Evolutionary conservation across 192 early-diverging fungal genomes (phyloP), one percentile per base, ranked within the genome.

Genomic region (Podila epicladia): DNA sequence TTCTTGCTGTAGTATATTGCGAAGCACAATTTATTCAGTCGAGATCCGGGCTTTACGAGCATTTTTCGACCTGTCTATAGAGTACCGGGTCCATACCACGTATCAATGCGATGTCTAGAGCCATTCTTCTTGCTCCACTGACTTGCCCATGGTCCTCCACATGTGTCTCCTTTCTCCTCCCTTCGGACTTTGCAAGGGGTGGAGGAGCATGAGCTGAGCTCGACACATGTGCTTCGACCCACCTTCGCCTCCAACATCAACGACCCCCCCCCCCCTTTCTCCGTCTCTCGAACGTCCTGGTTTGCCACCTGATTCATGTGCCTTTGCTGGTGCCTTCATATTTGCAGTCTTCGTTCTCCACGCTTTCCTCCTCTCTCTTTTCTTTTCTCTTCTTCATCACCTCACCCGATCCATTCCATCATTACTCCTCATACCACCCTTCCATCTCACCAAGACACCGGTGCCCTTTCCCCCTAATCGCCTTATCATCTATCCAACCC

Each of bases 371-470:
- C 19, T 26, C 48, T 20, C 33, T 32, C 60, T 55, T 33, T 37
- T 59, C 6, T 66, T 3, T 22, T 17, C 24, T 20, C 32, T 51
- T 49, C 31, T 19, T 61, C 58, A 22, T 13, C 13, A 41, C 51
- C 59, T 17, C 35, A n/a, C 24, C 24, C 26, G 20, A 49, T 50
- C 60, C 38, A 19, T 9, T 13, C 41, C 22, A 28, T 1, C 31
- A n/a, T 48, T 15, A 26, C 35, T 35, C 29, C 51, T 64, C 57
- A 24, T 51, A 29, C 57, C 24, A 38, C 72, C 72, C 65, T 62
- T 67, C 72, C 72, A 26, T 57, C 71, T 73, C 72, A 67, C 72
- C 72, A 67, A 62, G 72, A 67, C 72, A 66, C 51, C 61, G 73
- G 65, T 75, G 73, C 61, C 29, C 53, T n/a, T 15, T 28, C n/a